phyloP scores from a whole-genome alignment of 2,329 filamentous ascomycete species.

The Calonectria fujianensis region DNA sequence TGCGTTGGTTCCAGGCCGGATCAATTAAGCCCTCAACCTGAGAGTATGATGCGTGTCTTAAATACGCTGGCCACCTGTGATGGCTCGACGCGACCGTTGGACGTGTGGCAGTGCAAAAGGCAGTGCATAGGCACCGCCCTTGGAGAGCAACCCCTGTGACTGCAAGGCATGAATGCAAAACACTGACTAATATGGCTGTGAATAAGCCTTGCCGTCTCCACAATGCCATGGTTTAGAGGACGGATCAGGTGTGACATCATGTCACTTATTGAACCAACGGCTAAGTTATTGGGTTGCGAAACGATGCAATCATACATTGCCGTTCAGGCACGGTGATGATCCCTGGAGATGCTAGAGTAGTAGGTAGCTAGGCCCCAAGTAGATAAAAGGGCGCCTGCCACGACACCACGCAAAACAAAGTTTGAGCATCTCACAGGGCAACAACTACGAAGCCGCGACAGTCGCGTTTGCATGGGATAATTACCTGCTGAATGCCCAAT shows the following conservation, averaged over 20 bases:
- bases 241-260: constrained; percentile 6
- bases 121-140: constrained; percentile 17
- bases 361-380: neutral
- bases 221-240: constrained; percentile 13
- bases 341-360: neutral
- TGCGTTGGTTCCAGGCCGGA: no score
- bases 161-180: constrained; percentile 1
- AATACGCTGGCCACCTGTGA: neutral
- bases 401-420: neutral
- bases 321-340: constrained; percentile 7
- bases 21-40: neutral
- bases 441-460: neutral
- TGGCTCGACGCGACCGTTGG: constrained; percentile 3
- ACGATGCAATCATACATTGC: neutral
- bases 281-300: neutral
- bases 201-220: constrained; percentile 21
- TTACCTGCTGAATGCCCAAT: neutral
- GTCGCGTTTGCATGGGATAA: neutral
- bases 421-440: neutral
- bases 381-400: neutral
- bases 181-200: constrained; percentile 15
- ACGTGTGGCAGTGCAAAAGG: constrained; percentile 21
- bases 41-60: constrained; percentile 4
- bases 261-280: neutral
- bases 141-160: neutral